phyloP scores from a whole-genome alignment of 192 early-diverging fungal genomes.

The Blastocladiella britannica region DNA sequence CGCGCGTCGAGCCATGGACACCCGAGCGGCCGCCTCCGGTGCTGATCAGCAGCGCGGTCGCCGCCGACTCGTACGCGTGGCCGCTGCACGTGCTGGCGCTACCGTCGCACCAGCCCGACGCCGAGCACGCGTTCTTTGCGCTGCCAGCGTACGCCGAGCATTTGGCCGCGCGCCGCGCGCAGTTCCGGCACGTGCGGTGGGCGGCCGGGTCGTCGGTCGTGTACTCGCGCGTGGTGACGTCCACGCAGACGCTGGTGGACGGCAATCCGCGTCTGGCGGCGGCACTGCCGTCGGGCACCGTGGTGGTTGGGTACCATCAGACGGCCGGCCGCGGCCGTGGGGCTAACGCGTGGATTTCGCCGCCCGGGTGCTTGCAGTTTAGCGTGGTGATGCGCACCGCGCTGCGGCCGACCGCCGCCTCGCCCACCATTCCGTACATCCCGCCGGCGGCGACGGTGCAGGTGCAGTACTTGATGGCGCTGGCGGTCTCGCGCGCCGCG shows the following conservation, averaged over 20 bases:
- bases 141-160: constrained; percentile 24
- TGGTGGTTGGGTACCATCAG: constrained; percentile 62
- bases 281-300: constrained; percentile 52
- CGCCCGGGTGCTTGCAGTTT: constrained; percentile 72
- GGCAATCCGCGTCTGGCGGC: constrained; percentile 51
- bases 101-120: background rate
- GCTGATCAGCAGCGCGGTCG: too few species aligned
- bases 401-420: background rate
- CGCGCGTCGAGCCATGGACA: too few species aligned
- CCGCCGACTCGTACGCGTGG: too few species aligned
- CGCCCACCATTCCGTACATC: constrained; percentile 26
- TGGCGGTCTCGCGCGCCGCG: constrained; percentile 67
- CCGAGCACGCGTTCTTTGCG: constrained; percentile 25
- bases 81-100: background rate
- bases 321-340: constrained; percentile 76
- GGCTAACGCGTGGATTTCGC: constrained; percentile 86
- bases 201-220: constrained; percentile 50
- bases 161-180: constrained; percentile 20
- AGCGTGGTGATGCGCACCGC: constrained; percentile 39
- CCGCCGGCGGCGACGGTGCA: constrained; percentile 50
- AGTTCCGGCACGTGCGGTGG: constrained; percentile 12
- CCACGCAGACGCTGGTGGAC: constrained; percentile 87
- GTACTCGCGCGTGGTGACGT: constrained; percentile 54
- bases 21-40: too few species aligned
- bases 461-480: constrained; percentile 78